Percentiles rank a stretch among this genome's conserved stretches.
phyloP scores from a whole-genome alignment of 2,329 filamentous ascomycete species.

The Xylaria sp. region DNA sequence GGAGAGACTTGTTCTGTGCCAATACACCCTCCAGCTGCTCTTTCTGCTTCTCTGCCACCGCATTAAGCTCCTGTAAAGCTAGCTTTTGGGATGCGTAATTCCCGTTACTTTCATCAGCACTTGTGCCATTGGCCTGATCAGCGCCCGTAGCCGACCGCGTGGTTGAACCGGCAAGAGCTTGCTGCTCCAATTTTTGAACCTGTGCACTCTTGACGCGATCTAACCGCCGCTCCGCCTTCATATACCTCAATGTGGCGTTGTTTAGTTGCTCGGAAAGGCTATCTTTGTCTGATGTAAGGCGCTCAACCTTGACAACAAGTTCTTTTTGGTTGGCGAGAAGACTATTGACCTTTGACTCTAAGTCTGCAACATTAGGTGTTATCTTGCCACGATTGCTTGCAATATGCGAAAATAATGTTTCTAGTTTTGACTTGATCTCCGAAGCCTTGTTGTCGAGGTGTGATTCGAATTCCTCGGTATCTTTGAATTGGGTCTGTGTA shows the following conservation, averaged over 20 bases:
- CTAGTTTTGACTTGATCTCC: constrained; percentile 79
- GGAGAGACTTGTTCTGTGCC: constrained; percentile 77
- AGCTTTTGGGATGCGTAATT: constrained; percentile 75
- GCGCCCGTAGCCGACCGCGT: constrained; percentile 57
- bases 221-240: constrained; percentile 94
- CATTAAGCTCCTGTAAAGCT: constrained; percentile 80
- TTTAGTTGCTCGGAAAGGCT: constrained; percentile 88
- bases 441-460: constrained; percentile 82
- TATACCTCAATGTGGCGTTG: constrained; percentile 87
- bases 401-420: constrained; percentile 72
- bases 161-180: constrained; percentile 78
- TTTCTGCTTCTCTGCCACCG: constrained; percentile 83
- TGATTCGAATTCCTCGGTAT: constrained; percentile 77
- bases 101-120: constrained; percentile 65
- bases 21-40: constrained; percentile 86
- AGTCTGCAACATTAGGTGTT: constrained; percentile 74
- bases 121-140: constrained; percentile 64
- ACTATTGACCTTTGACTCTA: constrained; percentile 80
- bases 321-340: constrained; percentile 86
- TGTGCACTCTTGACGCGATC: constrained; percentile 90
- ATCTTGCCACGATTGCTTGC: constrained; percentile 63
- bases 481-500: constrained; percentile 70
- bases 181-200: constrained; percentile 90
- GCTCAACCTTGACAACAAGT: constrained; percentile 79
- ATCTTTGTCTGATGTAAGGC: constrained; percentile 81